Evolutionary conservation across 2,329 filamentous ascomycete species (phyloP).

Genomic region (Nemania abortiva): DNA sequence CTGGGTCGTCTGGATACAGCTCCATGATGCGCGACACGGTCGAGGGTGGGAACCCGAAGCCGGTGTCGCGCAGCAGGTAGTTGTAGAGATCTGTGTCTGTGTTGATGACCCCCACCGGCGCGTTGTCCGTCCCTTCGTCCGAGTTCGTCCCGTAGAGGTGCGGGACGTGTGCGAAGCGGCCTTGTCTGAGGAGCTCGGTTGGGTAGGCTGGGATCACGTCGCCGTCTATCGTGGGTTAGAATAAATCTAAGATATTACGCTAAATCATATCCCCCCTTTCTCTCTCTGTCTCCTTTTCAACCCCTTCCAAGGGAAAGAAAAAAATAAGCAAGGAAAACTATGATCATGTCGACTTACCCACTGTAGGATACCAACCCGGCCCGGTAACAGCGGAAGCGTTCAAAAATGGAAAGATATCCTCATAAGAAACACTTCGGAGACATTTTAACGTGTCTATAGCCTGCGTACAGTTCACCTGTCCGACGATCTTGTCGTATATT

Average conservation of each 20-base stretch:
- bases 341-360: conserved; percentile 42
- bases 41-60: conserved; percentile 44
- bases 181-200: conserved; percentile 65
- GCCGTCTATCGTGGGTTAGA: conserved; percentile 56
- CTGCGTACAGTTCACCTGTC: conserved; percentile 61
- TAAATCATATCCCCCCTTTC: background rate
- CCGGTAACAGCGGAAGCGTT: conserved; percentile 51
- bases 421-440: conserved; percentile 61
- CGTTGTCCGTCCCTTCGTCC: conserved; percentile 67
- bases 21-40: conserved; percentile 54
- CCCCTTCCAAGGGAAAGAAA: too few species aligned
- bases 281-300: background rate
- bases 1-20: conserved; percentile 64
- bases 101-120: conserved; percentile 44
- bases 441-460: conserved; percentile 61
- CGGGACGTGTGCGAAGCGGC: conserved; percentile 73
- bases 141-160: conserved; percentile 73
- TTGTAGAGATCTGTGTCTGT: conserved; percentile 44
- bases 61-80: conserved; percentile 40
- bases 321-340: conserved; percentile 34
- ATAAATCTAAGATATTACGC: background rate
- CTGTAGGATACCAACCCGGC: conserved; percentile 49
- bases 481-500: conserved; percentile 60
- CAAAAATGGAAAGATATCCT: conserved; percentile 60
- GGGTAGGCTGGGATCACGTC: conserved; percentile 66